These are phyloP conservation scores for Tetracladium marchalianum DNA, from an alignment of 495 filamentous ascomycete species.

Conservation along the genomic window DNA sequence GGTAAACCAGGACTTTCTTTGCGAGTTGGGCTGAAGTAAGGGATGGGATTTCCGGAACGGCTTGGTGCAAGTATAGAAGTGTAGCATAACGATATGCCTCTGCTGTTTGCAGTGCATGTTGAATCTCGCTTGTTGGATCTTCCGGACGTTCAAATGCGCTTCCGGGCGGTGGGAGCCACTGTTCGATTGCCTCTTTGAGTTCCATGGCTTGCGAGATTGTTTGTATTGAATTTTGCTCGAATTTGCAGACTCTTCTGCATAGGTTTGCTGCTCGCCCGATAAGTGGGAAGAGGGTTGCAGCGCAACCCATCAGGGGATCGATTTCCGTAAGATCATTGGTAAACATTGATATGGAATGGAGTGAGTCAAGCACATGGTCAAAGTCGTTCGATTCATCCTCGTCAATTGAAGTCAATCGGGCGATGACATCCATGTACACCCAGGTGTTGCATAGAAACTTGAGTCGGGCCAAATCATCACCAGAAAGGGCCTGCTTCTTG, in stretches of 20 bases:
- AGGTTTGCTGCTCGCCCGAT: constrained; percentile 62
- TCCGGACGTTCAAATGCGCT: constrained; percentile 48
- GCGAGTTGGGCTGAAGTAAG: constrained; percentile 45
- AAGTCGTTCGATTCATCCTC: constrained; percentile 46
- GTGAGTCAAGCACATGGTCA: constrained; percentile 25
- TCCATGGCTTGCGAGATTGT: constrained; percentile 58
- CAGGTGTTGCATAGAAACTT: constrained; percentile 69
- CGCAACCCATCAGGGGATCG: constrained; percentile 71
- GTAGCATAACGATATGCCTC: constrained; percentile 73
- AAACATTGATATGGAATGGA: constrained; percentile 24
- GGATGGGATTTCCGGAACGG: constrained; percentile 65
- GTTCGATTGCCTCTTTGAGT: constrained; percentile 51
- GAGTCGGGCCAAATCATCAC: constrained; percentile 42
- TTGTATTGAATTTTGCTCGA: constrained; percentile 45
- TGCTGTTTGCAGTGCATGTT: constrained; percentile 61
- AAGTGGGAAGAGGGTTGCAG: constrained; percentile 60
- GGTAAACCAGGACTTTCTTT: constrained; percentile 46
- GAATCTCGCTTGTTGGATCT: constrained; percentile 53
- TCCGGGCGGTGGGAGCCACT: constrained; percentile 49
- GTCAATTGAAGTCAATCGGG: constrained; percentile 58
- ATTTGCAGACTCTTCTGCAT: constrained; percentile 51
- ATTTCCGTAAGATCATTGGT: constrained; percentile 42
- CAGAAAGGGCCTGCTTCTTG: constrained; percentile 8
- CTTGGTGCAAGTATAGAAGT: constrained; percentile 66
- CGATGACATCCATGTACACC: constrained; percentile 78